Evolutionary conservation across 2,329 filamentous ascomycete genomes (phyloP), one percentile per base, ranked within the genome.

Genomic region (Aspergillus sp.): DNA sequence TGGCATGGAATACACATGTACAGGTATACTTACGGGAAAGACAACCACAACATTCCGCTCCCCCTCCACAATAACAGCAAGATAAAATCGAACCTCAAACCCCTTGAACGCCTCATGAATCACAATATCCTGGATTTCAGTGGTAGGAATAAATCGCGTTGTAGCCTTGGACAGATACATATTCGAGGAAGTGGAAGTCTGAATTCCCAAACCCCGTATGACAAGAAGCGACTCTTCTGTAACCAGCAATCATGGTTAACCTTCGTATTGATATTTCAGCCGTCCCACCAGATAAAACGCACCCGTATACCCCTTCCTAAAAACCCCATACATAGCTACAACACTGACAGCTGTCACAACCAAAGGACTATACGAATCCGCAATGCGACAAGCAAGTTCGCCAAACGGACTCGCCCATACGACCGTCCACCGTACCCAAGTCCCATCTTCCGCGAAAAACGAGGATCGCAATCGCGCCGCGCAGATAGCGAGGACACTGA

Each of bases 91-190:
- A 32, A 97, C 90, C 70, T 90, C 88, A 61, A 96, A 95, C 0
- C 90, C 90, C 49, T 82, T 82, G 69, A 97, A 97, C 3, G 90
- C 93, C 74, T 98, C 93, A 65, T 96, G 90, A 44, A 98, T 87
- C 46, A 96, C 82, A 48, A 98, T 85, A 65, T 98, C 93, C 63
- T 88, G 88, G 49, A 98, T 94, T 69, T 88, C 84, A 41, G 86
- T 87, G 0, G 91, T 95, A 0, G 93, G 91, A 50, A 98, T 97
- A 67, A 88, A 88, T 44, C 83, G 74, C n/a, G 82, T 86, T 1
- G 77, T 75, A 2, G 79, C 71, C 7, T 75, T 74, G 33, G 77
- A 76, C 5, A 90, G 74, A 60, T 88, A 89, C 7, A 83, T 85
- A 1, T 77, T 69, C 7, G 84, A 83, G 23, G 82, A 84, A 1